Percentiles rank a stretch among this genome's conserved stretches.
These are phyloP conservation scores for Aspergillus tamarii DNA, from an alignment of 2,329 filamentous ascomycete genomes.

Conservation along the genomic window DNA sequence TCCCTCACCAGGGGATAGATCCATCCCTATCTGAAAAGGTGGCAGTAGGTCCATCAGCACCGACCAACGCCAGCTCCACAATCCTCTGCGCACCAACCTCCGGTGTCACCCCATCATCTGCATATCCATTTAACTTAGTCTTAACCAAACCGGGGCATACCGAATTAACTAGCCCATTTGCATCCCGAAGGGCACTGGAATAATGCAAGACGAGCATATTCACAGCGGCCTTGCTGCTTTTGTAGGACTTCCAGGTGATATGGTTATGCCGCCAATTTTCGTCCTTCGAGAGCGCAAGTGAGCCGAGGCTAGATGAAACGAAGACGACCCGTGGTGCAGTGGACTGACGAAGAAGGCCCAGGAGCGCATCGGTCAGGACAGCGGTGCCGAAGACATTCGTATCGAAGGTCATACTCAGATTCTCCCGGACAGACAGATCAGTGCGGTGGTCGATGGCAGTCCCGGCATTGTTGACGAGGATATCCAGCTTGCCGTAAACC, in stretches of 20 bases:
- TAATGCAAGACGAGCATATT: slow-evolving; percentile 52
- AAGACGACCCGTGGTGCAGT: slow-evolving; percentile 44
- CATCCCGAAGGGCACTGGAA: not conserved
- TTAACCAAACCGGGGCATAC: not conserved
- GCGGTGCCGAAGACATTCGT: slow-evolving; percentile 47
- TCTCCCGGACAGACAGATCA: slow-evolving; percentile 27
- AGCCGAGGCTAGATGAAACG: slow-evolving; percentile 42
- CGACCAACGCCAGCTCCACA: not conserved
- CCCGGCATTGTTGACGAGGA: slow-evolving; percentile 27
- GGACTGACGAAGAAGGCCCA: slow-evolving; percentile 36
- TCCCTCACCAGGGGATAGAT: not conserved
- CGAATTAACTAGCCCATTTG: not conserved
- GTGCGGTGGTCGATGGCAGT: not conserved
- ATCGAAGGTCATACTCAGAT: slow-evolving; percentile 35
- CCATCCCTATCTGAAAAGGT: not conserved
- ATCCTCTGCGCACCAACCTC: not conserved
- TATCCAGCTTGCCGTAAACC: slow-evolving; percentile 50
- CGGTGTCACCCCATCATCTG: not conserved
- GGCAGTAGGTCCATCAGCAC: not conserved
- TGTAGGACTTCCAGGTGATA: slow-evolving; percentile 40
- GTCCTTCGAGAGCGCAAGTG: slow-evolving; percentile 33
- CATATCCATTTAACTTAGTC: not conserved
- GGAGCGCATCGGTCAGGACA: slow-evolving; percentile 39
- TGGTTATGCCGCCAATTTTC: slow-evolving; percentile 29
- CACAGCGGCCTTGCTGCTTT: slow-evolving; percentile 48